phyloP scores from a whole-genome alignment of 805 yeast species.

The Wickerhamiella cacticola region DNA sequence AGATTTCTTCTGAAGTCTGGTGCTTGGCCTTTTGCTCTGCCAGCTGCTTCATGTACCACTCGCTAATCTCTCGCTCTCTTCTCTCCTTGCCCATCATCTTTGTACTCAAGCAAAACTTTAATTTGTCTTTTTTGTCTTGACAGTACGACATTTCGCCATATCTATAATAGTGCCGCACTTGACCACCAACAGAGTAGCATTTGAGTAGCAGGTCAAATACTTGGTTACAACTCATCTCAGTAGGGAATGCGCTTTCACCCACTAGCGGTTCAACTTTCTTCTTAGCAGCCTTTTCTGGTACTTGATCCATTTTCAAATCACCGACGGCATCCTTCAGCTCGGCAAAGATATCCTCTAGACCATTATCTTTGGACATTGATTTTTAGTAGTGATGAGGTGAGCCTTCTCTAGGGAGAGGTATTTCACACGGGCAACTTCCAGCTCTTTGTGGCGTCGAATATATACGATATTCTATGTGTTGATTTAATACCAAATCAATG shows the following conservation, averaged over 20 bases:
- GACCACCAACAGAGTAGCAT: constrained; percentile 88
- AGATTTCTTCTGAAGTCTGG: constrained; percentile 77
- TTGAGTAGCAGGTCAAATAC: constrained; percentile 77
- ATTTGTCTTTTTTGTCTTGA: constrained; percentile 52
- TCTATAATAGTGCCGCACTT: constrained; percentile 68
- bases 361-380: constrained; percentile 12
- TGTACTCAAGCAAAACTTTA: constrained; percentile 67
- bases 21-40: constrained; percentile 43
- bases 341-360: constrained; percentile 16
- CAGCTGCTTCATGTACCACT: constrained; percentile 53
- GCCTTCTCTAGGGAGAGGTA: too few relatives aligned
- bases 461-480: too few relatives aligned
- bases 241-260: constrained; percentile 25
- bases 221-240: constrained; percentile 60
- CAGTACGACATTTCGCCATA: constrained; percentile 71
- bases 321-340: constrained; percentile 23
- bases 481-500: too few relatives aligned
- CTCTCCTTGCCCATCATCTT: constrained; percentile 44
- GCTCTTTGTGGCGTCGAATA: too few relatives aligned
- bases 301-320: constrained; percentile 14
- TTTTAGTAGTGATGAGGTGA: not conserved
- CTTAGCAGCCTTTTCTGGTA: not conserved
- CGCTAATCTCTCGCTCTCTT: constrained; percentile 42
- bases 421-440: too few relatives aligned
- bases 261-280: not conserved